A percentile compares a stretch with the other conserved stretches of the same genome.
Conservation (phyloP, 768 basidiomycete species). For the Hemileccinum rubropunctum region DNA sequence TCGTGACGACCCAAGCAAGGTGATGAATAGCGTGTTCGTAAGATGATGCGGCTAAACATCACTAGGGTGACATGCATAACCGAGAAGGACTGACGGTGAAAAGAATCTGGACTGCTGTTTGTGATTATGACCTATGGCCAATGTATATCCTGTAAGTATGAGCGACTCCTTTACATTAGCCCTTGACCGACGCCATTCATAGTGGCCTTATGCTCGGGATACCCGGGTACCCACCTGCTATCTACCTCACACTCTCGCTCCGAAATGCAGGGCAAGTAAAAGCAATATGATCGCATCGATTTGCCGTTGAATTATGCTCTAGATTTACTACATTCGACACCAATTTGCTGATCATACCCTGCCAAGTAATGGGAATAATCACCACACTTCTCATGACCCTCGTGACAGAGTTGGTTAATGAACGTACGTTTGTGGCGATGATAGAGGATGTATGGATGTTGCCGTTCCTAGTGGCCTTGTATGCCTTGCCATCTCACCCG, state of each 20-base stretch:
- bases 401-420: slow-evolving; percentile 50
- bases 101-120: slow-evolving; percentile 51
- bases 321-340: slow-evolving; percentile 60
- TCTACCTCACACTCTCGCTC: slow-evolving; percentile 60
- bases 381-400: slow-evolving; percentile 46
- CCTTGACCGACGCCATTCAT: neutral
- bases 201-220: slow-evolving; percentile 55
- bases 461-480: slow-evolving; percentile 57
- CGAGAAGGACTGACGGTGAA: slow-evolving; percentile 53
- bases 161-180: neutral
- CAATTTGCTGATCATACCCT: slow-evolving; percentile 61
- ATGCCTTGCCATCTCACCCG: slow-evolving; percentile 42
- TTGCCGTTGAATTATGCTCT: neutral
- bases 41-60: neutral
- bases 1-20: slow-evolving; percentile 62
- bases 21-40: slow-evolving; percentile 6
- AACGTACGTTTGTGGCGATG: slow-evolving; percentile 52
- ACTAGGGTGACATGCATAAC: slow-evolving; percentile 58
- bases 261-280: slow-evolving; percentile 45
- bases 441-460: slow-evolving; percentile 56
- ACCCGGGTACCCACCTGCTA: slow-evolving; percentile 43
- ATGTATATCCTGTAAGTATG: slow-evolving; percentile 48
- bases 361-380: slow-evolving; percentile 47
- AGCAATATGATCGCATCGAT: neutral
- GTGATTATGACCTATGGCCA: slow-evolving; percentile 67